Evolutionary conservation across 768 basidiomycete genomes (phyloP).

Genomic region (Pisolithus tinctorius): DNA sequence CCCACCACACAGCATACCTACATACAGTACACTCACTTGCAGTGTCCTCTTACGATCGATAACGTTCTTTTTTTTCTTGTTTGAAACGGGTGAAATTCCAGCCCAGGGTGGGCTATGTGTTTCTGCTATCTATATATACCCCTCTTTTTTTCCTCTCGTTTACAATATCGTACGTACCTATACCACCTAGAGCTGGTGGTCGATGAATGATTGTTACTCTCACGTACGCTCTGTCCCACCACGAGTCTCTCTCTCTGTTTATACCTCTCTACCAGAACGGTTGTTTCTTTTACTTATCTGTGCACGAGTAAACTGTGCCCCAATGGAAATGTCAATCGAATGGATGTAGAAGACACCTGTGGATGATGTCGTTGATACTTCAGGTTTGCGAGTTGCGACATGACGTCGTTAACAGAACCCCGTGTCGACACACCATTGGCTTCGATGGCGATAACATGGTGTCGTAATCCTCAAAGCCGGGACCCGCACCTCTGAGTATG

Average conservation of each 20-base stretch:
- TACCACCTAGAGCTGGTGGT: too few relatives aligned
- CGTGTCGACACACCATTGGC: too few relatives aligned
- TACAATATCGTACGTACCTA: too few relatives aligned
- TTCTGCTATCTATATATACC: slow-evolving; percentile 21
- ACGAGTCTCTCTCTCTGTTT: slow-evolving; percentile 2
- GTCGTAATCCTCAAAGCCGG: too few relatives aligned
- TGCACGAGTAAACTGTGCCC: neutral
- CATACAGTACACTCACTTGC: neutral
- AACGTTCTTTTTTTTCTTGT: neutral
- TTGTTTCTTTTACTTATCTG: slow-evolving; percentile 3
- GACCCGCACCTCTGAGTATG: too few relatives aligned
- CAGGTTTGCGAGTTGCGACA: too few relatives aligned
- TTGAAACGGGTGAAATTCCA: neutral
- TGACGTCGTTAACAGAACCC: too few relatives aligned
- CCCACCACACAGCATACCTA: neutral
- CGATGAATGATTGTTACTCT: too few relatives aligned
- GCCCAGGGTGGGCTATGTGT: slow-evolving; percentile 7
- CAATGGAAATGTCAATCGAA: neutral
- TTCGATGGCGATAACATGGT: too few relatives aligned
- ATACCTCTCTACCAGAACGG: slow-evolving; percentile 15
- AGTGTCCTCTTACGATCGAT: neutral
- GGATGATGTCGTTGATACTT: too few relatives aligned
- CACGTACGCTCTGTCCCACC: neutral
- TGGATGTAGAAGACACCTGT: too few relatives aligned
- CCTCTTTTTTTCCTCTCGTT: slow-evolving; percentile 2